A percentile compares a stretch with the other conserved stretches of the same genome.
Evolutionary conservation across 768 basidiomycete species (phyloP).

Genomic region (Galerina marginata): DNA sequence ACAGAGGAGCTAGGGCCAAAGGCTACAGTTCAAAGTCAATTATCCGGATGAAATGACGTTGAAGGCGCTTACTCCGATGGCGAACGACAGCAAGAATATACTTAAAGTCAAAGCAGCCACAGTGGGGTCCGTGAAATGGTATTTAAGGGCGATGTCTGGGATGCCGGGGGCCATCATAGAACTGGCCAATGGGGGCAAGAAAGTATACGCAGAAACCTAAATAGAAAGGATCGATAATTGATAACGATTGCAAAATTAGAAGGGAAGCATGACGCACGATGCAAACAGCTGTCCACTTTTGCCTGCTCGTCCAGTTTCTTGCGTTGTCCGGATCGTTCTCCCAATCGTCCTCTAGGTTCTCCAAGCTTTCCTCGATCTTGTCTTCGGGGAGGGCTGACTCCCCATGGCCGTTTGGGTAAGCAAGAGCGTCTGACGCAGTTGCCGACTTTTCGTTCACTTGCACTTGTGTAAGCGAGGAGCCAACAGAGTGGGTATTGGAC

Average conservation of each 20-base stretch:
- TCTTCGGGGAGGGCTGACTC: slow-evolving; percentile 50
- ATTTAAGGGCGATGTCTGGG: slow-evolving; percentile 57
- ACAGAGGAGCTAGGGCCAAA: slow-evolving; percentile 67
- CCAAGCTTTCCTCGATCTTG: slow-evolving; percentile 37
- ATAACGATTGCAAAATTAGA: not conserved
- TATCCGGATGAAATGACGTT: not conserved
- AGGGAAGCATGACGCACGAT: slow-evolving; percentile 47
- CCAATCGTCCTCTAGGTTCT: slow-evolving; percentile 61
- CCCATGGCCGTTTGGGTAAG: slow-evolving; percentile 36
- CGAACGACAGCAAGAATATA: slow-evolving; percentile 73
- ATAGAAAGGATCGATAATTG: not conserved
- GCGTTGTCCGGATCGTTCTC: slow-evolving; percentile 63
- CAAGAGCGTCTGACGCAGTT: not conserved
- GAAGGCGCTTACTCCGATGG: slow-evolving; percentile 53
- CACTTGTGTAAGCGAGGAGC: slow-evolving; percentile 32
- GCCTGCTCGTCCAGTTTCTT: slow-evolving; percentile 63
- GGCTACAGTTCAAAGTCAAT: slow-evolving; percentile 40
- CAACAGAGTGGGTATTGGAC: slow-evolving; percentile 18
- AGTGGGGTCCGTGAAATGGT: slow-evolving; percentile 57
- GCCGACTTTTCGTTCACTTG: slow-evolving; percentile 22
- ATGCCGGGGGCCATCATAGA: slow-evolving; percentile 81
- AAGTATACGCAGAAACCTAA: slow-evolving; percentile 69
- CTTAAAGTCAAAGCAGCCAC: slow-evolving; percentile 63
- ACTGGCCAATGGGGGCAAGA: slow-evolving; percentile 50
- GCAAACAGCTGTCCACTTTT: slow-evolving; percentile 64